These are phyloP conservation scores for Boletus edulis DNA, from an alignment of 768 basidiomycete genomes.

Conservation along the genomic window DNA sequence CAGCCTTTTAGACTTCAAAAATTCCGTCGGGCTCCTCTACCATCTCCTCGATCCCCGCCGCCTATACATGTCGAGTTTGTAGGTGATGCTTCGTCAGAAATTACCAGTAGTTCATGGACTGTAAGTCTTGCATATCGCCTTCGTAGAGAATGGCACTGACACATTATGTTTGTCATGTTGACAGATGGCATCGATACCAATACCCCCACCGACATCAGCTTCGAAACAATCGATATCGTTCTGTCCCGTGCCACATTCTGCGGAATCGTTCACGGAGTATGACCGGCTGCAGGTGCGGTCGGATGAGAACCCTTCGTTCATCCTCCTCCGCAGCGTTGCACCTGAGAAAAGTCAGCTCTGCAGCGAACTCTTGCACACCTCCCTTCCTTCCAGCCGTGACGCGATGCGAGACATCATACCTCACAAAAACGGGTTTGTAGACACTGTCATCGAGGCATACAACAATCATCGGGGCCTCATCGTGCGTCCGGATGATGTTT, in stretches of 20 bases:
- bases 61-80: neutral
- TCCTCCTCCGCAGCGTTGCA: slow-evolving; percentile 20
- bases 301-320: slow-evolving; percentile 17
- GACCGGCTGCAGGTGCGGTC: slow-evolving; percentile 25
- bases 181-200: slow-evolving; percentile 7
- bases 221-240: slow-evolving; percentile 19
- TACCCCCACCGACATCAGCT: neutral
- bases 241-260: slow-evolving; percentile 16
- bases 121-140: slow-evolving; percentile 8
- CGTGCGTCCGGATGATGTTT: slow-evolving; percentile 50
- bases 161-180: neutral
- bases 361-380: slow-evolving; percentile 28
- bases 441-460: slow-evolving; percentile 35
- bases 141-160: neutral
- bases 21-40: slow-evolving; percentile 5
- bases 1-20: slow-evolving; percentile 20
- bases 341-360: slow-evolving; percentile 24
- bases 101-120: slow-evolving; percentile 8
- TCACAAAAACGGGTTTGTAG: slow-evolving; percentile 34
- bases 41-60: neutral
- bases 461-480: slow-evolving; percentile 37
- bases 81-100: slow-evolving; percentile 6
- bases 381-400: slow-evolving; percentile 19
- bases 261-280: slow-evolving; percentile 32
- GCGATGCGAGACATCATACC: slow-evolving; percentile 30